Evolutionary conservation across 2,329 filamentous ascomycete genomes (phyloP), one percentile per base, ranked within the genome.

Genomic region (Fusarium brachygibbosum): DNA sequence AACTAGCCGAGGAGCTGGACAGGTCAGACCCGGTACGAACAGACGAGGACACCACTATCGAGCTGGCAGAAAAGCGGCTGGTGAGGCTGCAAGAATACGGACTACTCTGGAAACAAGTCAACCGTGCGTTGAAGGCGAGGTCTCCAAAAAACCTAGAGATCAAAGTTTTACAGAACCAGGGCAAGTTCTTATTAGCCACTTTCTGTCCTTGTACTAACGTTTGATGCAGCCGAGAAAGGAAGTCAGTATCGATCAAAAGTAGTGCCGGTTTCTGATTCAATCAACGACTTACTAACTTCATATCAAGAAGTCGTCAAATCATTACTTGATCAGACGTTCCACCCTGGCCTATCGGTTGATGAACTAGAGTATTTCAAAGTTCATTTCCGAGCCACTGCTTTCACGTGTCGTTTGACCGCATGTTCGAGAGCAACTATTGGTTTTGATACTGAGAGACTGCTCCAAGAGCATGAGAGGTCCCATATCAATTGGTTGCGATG

Each of bases 361-460:
- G 63, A 68, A 4, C 10, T 70, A 0, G 53, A 69, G 2, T 17
- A 41, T 1, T 68, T 68, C 25, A 69, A 54, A 28, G 14, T 10
- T 5, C 44, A 64, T 6, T 62, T 70, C 5, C 25, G 45, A 11
- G n/a, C 23, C 1, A n/a, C 56, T 0, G 63, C 63, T 4, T 64
- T 59, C 4, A 69, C 59, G 1, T 70, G 58, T 25, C 37, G 37
- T 17, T 13, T 64, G 0, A 32, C 38, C 6, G 53, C 46, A 4
- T 70, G 66, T 6, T 23, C 52, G 3, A 40, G 44, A 0, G 59
- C 63, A 3, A 62, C 59, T 0, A 6, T 65, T 0, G 66, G 66
- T 1, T 70, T 70, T 14, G 23, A 53, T 7, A 50, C 25, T 0
- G 41, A 48, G 5, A 63, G 23, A 9, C 29, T 52, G 1, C 53